Evolutionary conservation across 169 alveolate species (phyloP).

Genomic region (Ichthyophthirius multifiliis): DNA sequence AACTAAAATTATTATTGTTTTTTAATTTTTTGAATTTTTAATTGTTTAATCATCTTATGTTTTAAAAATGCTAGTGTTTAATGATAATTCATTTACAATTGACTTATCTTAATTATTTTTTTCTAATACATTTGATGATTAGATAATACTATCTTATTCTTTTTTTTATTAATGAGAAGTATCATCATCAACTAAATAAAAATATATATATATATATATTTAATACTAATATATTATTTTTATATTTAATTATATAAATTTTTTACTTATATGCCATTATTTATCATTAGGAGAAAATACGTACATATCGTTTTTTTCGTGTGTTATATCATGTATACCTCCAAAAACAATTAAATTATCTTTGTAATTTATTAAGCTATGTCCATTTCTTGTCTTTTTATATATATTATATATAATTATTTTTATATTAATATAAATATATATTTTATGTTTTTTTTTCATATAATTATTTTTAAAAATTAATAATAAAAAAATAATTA

Average conservation of each 20-base stretch:
- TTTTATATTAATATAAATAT: no score
- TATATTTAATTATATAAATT: not conserved
- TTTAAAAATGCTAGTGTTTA: no score
- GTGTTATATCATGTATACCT: conserved; percentile 19
- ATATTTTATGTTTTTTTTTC: no score
- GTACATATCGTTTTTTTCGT: conserved; percentile 7
- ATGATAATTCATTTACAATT: not conserved
- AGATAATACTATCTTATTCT: not conserved
- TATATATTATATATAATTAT: no score
- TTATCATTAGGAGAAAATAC: no score
- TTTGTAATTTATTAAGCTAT: not conserved
- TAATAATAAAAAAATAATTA: no score
- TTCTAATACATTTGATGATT: not conserved
- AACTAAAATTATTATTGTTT: no score
- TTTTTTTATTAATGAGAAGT: conserved; percentile 3
- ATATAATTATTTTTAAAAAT: no score
- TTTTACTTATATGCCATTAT: not conserved
- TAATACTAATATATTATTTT: not conserved
- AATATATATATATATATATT: not conserved
- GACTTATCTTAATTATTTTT: not conserved
- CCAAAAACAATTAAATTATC: conserved; percentile 13
- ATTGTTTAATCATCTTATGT: no score
- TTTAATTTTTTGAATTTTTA: no score
- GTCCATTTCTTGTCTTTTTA: conserved; percentile 17
- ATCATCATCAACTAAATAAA: not conserved